Evolutionary conservation across 2,329 filamentous ascomycete genomes (phyloP).

Genomic region (Malbranchea zuffiana): DNA sequence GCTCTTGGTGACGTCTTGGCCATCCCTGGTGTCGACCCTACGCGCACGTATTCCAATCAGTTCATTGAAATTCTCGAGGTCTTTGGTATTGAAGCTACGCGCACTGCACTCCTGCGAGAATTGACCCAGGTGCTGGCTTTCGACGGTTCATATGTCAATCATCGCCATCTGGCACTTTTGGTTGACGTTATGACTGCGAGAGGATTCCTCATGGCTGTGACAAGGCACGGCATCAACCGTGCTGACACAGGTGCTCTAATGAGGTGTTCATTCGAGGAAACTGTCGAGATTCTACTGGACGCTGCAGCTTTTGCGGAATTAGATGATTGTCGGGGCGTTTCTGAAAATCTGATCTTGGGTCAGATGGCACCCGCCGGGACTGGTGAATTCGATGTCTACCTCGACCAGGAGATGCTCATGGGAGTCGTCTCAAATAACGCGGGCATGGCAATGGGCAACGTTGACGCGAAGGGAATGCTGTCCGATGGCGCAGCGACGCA

Average conservation of each 20-base stretch:
- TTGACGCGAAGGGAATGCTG: conserved; percentile 65
- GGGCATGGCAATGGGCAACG: conserved; percentile 69
- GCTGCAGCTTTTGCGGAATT: conserved; percentile 89
- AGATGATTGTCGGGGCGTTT: conserved; percentile 95
- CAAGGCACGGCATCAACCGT: conserved; percentile 95
- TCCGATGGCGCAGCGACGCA: conserved; percentile 79
- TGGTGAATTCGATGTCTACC: conserved; percentile 83
- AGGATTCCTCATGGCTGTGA: conserved; percentile 89
- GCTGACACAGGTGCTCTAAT: conserved; percentile 96
- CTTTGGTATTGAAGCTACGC: conserved; percentile 91
- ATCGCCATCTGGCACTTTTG: conserved; percentile 87
- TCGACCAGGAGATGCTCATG: conserved; percentile 92
- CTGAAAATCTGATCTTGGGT: conserved; percentile 96
- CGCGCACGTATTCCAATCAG: conserved; percentile 84
- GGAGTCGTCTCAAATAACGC: conserved; percentile 90
- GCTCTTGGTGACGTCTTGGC: conserved; percentile 72
- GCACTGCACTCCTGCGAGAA: conserved; percentile 75
- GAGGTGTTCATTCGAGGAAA: conserved; percentile 99
- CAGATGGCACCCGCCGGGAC: conserved; percentile 96
- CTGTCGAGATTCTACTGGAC: conserved; percentile 93
- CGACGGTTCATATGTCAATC: conserved; percentile 98
- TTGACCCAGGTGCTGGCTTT: conserved; percentile 89
- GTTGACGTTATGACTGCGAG: conserved; percentile 97
- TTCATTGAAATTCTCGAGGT: conserved; percentile 90
- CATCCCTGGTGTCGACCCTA: conserved; percentile 78